Evolutionary conservation across 2,329 filamentous ascomycete genomes (phyloP), one percentile per base, ranked within the genome.

Genomic region (Onygena corvina): DNA sequence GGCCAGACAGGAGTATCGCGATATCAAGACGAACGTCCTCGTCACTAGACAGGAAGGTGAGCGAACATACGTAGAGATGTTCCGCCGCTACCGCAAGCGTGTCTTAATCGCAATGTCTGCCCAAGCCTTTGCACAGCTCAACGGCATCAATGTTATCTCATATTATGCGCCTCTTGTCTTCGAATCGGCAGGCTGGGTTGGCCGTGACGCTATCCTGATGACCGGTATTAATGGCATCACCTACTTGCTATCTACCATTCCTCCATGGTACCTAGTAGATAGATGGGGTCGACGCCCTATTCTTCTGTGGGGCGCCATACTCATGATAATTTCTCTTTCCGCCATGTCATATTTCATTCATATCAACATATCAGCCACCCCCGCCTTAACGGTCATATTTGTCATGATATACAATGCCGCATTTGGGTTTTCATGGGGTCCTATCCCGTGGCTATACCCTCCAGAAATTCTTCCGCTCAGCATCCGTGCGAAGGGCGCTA

Each of bases 71-170:
- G 59, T 67, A 33, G 92, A 96, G 54, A 98, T 98, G 92, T 98
- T 96, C 74, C 83, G 77, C 60, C 81, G 86, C 54, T 96, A 96
- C 72, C 79, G 76, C 63, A 92, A 84, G 60, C 86, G 92, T 48
- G 90, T 96, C 56, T 87, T 96, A 62, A 96, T 96, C 64, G 92
- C 92, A 68, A 96, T 96, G 92, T 96, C 90, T 29, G 92, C 92
- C 3, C 92, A 96, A 67, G 88, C 83, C 4, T 79, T 98, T 56
- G 92, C 92, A 23, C 92, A 98, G 68, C 79, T 98, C 48, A 96
- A 96, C 70, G 92, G 92, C 56, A 98, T 98, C 72, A 98, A 98
- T 68, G 92, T 98, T 64, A 98, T 98, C 55, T 96, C 90, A 1
- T 98, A 96, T 74, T 98, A 98, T 63, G 92, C 92, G 1, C 92